Percentiles rank a stretch among this genome's conserved stretches.
Conservation (phyloP, 768 basidiomycete genomes). For the Butyriboletus loyo region DNA sequence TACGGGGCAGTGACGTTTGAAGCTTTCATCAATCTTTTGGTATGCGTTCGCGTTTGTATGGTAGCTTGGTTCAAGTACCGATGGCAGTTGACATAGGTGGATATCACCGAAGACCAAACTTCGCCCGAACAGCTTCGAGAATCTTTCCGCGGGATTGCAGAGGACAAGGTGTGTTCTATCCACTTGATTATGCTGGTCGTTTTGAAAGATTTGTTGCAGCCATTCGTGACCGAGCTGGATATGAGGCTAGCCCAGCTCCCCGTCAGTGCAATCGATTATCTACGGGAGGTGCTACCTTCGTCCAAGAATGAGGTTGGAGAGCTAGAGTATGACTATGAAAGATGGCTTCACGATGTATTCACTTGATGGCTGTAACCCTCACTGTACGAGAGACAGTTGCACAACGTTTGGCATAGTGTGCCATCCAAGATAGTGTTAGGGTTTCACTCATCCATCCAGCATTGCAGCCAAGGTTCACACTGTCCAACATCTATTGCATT, state of each 20-base stretch:
- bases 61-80: neutral
- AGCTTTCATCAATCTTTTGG: conserved; percentile 91
- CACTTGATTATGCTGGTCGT: neutral
- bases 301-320: conserved; percentile 53
- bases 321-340: conserved; percentile 75
- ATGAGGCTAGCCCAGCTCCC: conserved; percentile 82
- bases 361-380: conserved; percentile 35
- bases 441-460: neutral
- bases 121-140: conserved; percentile 89
- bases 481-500: conserved; percentile 11
- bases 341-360: conserved; percentile 80
- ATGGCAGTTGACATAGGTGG: conserved; percentile 55
- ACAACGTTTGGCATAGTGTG: neutral
- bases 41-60: conserved; percentile 32
- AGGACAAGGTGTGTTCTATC: conserved; percentile 65
- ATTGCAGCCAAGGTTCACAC: neutral
- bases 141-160: conserved; percentile 89
- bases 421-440: neutral
- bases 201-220: conserved; percentile 43
- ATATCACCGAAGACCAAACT: conserved; percentile 94
- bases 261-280: conserved; percentile 68
- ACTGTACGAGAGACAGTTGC: neutral
- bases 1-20: conserved; percentile 92
- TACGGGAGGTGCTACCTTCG: conserved; percentile 78
- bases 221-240: conserved; percentile 91